Conservation (phyloP, 2,329 filamentous ascomycete genomes). For the Zymoseptoria tritici region DNA sequence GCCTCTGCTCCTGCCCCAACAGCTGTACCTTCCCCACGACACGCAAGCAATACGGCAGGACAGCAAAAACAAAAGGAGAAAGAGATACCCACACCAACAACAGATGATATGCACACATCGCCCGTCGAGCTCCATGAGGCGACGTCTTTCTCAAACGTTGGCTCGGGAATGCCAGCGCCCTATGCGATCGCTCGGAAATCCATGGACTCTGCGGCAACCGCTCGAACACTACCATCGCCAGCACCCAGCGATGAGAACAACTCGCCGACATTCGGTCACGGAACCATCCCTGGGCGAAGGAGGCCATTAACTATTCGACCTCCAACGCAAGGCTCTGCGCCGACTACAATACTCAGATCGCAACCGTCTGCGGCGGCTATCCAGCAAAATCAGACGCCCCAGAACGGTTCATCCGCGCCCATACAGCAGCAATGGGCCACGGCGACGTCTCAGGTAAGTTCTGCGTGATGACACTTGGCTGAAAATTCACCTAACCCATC, state of each 20-base stretch:
- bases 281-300: conserved; percentile 1
- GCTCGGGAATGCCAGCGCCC: neutral
- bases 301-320: neutral
- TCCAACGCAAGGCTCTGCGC: neutral
- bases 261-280: conserved; percentile 15
- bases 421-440: neutral
- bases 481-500: no score
- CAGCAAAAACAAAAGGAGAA: no score
- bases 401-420: neutral
- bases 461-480: no score
- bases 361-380: neutral
- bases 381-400: neutral
- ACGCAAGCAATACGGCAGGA: no score
- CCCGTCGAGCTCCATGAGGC: neutral
- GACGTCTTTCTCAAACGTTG: neutral
- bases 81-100: neutral
- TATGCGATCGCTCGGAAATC: neutral
- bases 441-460: no score
- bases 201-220: neutral
- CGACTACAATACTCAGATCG: neutral
- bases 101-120: neutral
- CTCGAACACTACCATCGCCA: conserved; percentile 50
- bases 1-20: no score
- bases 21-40: no score
- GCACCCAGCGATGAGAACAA: conserved; percentile 52